Evolutionary conservation across 2,329 filamentous ascomycete species (phyloP).

Genomic region (Aspergillus sp.): DNA sequence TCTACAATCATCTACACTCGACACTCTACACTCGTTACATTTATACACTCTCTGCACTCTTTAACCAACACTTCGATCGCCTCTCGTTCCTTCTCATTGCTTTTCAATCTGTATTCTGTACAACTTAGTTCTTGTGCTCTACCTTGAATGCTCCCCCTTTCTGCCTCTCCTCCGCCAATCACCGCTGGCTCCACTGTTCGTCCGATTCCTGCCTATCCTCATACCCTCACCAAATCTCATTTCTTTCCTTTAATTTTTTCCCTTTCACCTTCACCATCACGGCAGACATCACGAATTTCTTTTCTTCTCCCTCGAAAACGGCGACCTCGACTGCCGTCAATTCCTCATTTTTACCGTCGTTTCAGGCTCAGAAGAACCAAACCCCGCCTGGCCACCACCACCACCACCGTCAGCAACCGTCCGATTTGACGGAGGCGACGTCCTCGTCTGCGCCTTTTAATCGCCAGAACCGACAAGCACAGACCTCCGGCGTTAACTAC

Average conservation of each 20-base stretch:
- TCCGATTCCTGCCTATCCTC: background rate
- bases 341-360: constrained; percentile 27
- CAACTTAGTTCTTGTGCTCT: background rate
- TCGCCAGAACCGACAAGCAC: background rate
- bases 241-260: constrained; percentile 4
- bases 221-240: background rate
- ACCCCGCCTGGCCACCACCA: constrained; percentile 10
- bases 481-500: background rate
- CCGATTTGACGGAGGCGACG: background rate
- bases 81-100: constrained; percentile 1
- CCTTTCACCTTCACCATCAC: constrained; percentile 4
- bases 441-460: background rate
- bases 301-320: constrained; percentile 18
- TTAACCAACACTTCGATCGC: background rate
- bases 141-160: constrained; percentile 15
- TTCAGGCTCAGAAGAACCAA: constrained; percentile 26
- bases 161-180: constrained; percentile 16
- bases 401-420: constrained; percentile 4
- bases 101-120: background rate
- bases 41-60: background rate
- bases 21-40: too few species aligned
- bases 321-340: constrained; percentile 14
- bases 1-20: too few species aligned
- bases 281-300: constrained; percentile 1
- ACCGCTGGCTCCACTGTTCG: constrained; percentile 6